Base-by-base conservation (phyloP, 495 filamentous ascomycete species). In the Collariella sp. region DNA sequence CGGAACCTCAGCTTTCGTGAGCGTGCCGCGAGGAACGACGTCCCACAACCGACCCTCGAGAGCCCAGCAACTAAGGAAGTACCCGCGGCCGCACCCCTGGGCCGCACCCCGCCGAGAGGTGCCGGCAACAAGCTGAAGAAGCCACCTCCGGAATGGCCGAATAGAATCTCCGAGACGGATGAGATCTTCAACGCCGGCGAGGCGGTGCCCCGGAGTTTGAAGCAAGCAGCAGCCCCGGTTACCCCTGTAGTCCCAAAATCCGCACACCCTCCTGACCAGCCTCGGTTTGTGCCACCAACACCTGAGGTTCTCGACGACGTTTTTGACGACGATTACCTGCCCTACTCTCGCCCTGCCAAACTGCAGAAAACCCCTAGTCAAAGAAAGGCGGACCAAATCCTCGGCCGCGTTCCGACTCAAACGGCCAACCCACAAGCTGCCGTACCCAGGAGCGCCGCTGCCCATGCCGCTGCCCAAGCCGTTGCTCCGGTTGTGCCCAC, bases 1-100 rank as follows among this genome's bases (percentile, higher is more conserved):
- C 68, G 75, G 46, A 76, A 75, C 50, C 63, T 76, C 46, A 77
- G 75, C 57, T 76, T 77, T 56, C 72, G 75, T 16, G 75, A 77
- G 57, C 70, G 75, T 22, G 70, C 72, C 13, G 71, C 68, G 5
- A 69, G 64, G 39, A 64, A 63, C 44, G 71, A 76, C 13, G 26
- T 59, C 35, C 63, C 64, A 26, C 34, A 63, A 11, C 62, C 71
- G 16, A 62, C 64, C 3, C 52, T 67, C 1, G 61, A 61, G 16
- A 57, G 52, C 10, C 56, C 41, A n/a, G 56, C 59, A 3, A 45
- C 62, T 16, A 54, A 63, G 7, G 52, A 60, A 16, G 41, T 56
- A 1, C 68, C 70, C 3, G 36, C 57, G 16, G 62, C 62, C 23
- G 55, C 57, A 11, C 62, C 64, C 11, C 49, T 55, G 4, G 65